Base-by-base conservation (phyloP, 2,329 filamentous ascomycete genomes). In the Aspergillus glaucus region DNA sequence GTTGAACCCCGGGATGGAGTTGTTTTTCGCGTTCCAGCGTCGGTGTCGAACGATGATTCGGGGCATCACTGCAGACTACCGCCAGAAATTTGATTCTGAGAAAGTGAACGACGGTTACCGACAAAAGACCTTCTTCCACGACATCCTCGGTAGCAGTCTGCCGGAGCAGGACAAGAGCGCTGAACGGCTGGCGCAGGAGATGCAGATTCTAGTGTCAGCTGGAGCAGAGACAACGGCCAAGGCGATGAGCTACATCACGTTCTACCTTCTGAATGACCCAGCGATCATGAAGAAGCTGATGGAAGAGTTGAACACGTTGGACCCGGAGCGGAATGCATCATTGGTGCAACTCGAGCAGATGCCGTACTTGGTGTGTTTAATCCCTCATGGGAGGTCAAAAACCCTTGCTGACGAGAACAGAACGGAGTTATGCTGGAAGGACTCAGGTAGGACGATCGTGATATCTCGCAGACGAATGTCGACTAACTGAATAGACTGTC, bases 141-240 rank as follows among this genome's bases (percentile, higher is more conserved):
- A 64, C 28, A 49, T 69, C 1, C 51, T 62, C 1, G 45, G 55
- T 32, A 61, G 59, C 45, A 48, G 56, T 7, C 42, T 66, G 8
- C 61, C 67, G 0, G 41, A 48, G 1, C 51, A 59, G 14, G 68
- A 71, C 47, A 74, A 74, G 50, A 59, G 63, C 1, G 58, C 58
- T 5, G 47, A 55, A 7, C 57, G 66, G 4, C 47, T 71, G 19
- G 55, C 52, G 15, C 62, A 66, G 22, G 68, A 71, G 37, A 61
- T 59, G 19, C 52, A 60, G 42, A 48, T 62, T 3, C 44, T 69
- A 4, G 51, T 65, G 1, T 51, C 57, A 15, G 67, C 67, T 4
- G 66, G 67, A 0, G 50, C 59, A 2, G 63, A 66, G 24, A 70
- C 67, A 0, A 70, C 65, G 1, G 61, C 65, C 6, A 55, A 58